phyloP scores from a whole-genome alignment of 768 basidiomycete genomes.

The Mycena vitilis region DNA sequence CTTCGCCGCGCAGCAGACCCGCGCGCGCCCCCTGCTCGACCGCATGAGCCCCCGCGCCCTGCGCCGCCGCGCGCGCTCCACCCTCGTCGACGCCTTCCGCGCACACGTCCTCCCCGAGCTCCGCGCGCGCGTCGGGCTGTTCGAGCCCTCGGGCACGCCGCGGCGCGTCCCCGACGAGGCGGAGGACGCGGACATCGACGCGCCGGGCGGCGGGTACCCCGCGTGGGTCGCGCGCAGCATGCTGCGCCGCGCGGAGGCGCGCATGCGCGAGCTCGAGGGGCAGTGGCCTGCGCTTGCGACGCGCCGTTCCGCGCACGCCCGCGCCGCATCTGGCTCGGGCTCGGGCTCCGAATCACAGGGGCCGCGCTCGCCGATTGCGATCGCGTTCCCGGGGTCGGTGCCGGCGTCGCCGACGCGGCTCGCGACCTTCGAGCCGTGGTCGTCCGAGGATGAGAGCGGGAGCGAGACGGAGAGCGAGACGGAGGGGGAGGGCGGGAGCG shows the following conservation, averaged over 20 bases:
- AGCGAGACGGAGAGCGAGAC: conserved; percentile 17
- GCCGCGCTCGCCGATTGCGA: conserved; percentile 20
- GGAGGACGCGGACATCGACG: not conserved
- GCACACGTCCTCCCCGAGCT: conserved; percentile 70
- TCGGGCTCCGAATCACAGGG: not conserved
- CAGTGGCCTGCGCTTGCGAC: conserved; percentile 20
- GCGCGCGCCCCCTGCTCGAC: conserved; percentile 2
- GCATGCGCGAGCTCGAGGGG: conserved; percentile 53
- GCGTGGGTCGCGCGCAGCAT: conserved; percentile 67
- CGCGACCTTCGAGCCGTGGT: conserved; percentile 36
- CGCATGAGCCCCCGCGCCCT: conserved; percentile 52
- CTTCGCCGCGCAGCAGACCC: conserved; percentile 33
- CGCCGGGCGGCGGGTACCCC: conserved; percentile 55
- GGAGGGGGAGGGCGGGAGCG: conserved; percentile 1
- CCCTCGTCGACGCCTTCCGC: conserved; percentile 75
- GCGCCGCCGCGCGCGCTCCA: conserved; percentile 72
- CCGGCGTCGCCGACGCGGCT: conserved; percentile 23
- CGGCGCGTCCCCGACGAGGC: conserved; percentile 10
- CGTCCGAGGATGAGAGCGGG: conserved; percentile 25
- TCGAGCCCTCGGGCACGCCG: conserved; percentile 13
- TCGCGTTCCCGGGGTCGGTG: conserved; percentile 21
- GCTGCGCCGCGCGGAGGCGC: conserved; percentile 57
- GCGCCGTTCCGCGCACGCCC: not conserved
- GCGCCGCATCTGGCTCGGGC: not conserved
- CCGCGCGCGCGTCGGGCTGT: conserved; percentile 43